Conservation (phyloP, 805 yeast genomes). For the Yamadazyma phyllophila region DNA sequence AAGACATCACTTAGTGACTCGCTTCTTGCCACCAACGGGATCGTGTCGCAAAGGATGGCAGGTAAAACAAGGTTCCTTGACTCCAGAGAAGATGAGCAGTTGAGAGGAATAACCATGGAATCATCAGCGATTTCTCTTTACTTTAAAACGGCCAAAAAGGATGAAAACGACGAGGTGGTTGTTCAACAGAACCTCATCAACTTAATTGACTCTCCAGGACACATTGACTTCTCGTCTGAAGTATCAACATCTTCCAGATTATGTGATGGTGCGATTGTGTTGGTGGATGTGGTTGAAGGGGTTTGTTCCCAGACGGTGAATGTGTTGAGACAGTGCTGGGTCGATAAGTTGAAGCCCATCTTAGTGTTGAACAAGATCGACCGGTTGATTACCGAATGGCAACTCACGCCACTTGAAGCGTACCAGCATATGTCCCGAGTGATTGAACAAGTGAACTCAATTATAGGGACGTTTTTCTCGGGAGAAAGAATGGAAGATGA, state of each 20-base stretch:
- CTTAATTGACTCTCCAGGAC: conserved; percentile 98
- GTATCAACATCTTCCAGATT: conserved; percentile 94
- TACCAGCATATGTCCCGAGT: conserved; percentile 73
- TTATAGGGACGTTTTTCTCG: conserved; percentile 86
- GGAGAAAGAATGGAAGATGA: conserved; percentile 93
- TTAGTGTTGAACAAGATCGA: conserved; percentile 91
- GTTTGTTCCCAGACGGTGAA: conserved; percentile 97
- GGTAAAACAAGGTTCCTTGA: conserved; percentile 93
- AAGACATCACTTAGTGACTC: conserved; percentile 94
- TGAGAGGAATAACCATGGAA: conserved; percentile 97
- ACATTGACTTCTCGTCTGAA: conserved; percentile 93
- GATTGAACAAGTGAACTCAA: conserved; percentile 92
- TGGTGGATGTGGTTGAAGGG: conserved; percentile 97
- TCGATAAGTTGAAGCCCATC: conserved; percentile 83
- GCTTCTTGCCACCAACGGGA: conserved; percentile 90
- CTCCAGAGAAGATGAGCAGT: conserved; percentile 92
- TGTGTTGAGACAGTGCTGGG: conserved; percentile 93
- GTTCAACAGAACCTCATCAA: conserved; percentile 82
- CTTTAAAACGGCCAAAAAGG: conserved; percentile 60
- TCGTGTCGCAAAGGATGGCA: conserved; percentile 90
- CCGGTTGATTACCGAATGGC: conserved; percentile 76
- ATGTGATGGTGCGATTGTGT: conserved; percentile 94
- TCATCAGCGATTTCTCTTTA: conserved; percentile 93
- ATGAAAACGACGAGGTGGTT: conserved; percentile 38
- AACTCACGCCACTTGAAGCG: conserved; percentile 81